Evolutionary conservation across 1,284 basidiomycete species (phyloP).

Genomic region (Marasmius oreades): DNA sequence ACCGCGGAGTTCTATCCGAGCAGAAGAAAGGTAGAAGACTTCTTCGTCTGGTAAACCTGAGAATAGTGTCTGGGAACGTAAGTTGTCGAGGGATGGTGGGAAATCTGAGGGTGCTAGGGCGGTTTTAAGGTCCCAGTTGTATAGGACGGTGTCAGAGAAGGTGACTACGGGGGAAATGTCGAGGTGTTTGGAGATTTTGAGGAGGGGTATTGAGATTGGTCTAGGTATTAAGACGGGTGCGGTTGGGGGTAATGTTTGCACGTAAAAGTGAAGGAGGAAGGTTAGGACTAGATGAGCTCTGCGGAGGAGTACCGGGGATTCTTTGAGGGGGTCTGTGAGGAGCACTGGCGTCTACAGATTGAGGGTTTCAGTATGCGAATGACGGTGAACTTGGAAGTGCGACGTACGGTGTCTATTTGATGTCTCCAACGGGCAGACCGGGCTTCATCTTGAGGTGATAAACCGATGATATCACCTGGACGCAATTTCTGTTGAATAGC

Average conservation of each 20-base stretch:
- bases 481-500: constrained; percentile 50
- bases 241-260: constrained; percentile 66
- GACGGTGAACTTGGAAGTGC: constrained; percentile 19
- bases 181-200: constrained; percentile 73
- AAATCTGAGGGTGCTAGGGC: constrained; percentile 13
- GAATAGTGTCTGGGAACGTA: constrained; percentile 70
- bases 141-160: constrained; percentile 92
- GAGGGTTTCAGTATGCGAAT: constrained; percentile 38
- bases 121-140: constrained; percentile 73
- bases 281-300: constrained; percentile 84
- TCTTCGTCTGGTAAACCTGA: constrained; percentile 81
- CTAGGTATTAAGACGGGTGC: constrained; percentile 64
- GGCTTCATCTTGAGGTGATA: constrained; percentile 41
- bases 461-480: constrained; percentile 46
- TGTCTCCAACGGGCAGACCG: constrained; percentile 60
- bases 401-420: constrained; percentile 29
- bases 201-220: constrained; percentile 74
- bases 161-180: constrained; percentile 89
- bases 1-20: constrained; percentile 86
- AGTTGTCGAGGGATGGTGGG: constrained; percentile 45
- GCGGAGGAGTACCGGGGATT: constrained; percentile 67
- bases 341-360: constrained; percentile 33
- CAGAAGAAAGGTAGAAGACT: constrained; percentile 87
- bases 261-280: constrained; percentile 87
- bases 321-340: constrained; percentile 43